Evolutionary conservation across 768 basidiomycete genomes (phyloP).

Genomic region (Leucocoprinus birnbaumii): DNA sequence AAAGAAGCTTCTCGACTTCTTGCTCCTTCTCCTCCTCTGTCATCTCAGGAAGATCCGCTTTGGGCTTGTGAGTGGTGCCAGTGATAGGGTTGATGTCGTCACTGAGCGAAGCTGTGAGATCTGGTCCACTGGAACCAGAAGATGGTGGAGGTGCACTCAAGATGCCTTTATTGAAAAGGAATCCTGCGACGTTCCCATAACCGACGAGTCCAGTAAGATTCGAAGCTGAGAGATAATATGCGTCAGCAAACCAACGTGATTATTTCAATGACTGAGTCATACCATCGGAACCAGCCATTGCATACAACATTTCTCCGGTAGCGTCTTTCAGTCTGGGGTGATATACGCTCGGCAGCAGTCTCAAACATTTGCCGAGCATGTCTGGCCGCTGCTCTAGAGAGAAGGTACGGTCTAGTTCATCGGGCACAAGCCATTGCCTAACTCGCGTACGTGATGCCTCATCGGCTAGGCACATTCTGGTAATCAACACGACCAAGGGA

Average conservation of each 20-base stretch:
- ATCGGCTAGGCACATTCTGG: slow-evolving; percentile 66
- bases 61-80: slow-evolving; percentile 54
- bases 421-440: slow-evolving; percentile 70
- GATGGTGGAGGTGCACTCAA: slow-evolving; percentile 51
- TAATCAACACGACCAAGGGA: slow-evolving; percentile 75
- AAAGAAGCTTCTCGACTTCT: slow-evolving; percentile 91
- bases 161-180: slow-evolving; percentile 90
- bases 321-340: slow-evolving; percentile 71
- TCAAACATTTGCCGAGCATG: slow-evolving; percentile 74
- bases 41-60: slow-evolving; percentile 55
- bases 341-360: slow-evolving; percentile 73
- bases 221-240: slow-evolving; percentile 39
- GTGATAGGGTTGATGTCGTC: slow-evolving; percentile 81
- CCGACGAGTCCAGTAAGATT: slow-evolving; percentile 78
- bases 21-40: slow-evolving; percentile 93
- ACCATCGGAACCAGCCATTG: slow-evolving; percentile 76
- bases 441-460: slow-evolving; percentile 52
- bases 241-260: background rate
- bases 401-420: slow-evolving; percentile 73
- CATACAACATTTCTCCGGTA: slow-evolving; percentile 85
- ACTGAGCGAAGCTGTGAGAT: slow-evolving; percentile 31
- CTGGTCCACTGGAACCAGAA: slow-evolving; percentile 25
- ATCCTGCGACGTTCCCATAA: slow-evolving; percentile 94
- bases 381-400: slow-evolving; percentile 74
- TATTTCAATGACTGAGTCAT: slow-evolving; percentile 12